phyloP scores from a whole-genome alignment of 2,329 filamentous ascomycete genomes.

The Scedosporium aurantiacum region DNA sequence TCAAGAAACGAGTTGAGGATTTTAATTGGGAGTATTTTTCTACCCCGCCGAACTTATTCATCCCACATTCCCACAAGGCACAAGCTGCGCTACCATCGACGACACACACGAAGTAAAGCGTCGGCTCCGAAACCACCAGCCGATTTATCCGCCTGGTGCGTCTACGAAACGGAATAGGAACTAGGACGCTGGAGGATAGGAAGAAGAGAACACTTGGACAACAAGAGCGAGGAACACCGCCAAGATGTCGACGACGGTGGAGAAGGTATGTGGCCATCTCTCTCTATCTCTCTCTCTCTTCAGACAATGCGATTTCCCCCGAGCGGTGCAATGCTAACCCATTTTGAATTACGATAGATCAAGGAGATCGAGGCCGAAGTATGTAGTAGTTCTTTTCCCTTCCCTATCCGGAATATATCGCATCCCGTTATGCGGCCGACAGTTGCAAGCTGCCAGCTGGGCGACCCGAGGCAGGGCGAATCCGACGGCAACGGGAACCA shows the following conservation, averaged over 20 bases:
- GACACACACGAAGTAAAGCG: constrained; percentile 2
- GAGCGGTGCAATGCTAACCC: constrained; percentile 20
- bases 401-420: not conserved
- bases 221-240: constrained; percentile 9
- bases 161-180: not conserved
- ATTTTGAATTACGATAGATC: constrained; percentile 48
- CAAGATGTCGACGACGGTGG: constrained; percentile 92
- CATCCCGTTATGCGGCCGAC: not conserved
- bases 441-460: not conserved
- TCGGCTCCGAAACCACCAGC: too few species aligned
- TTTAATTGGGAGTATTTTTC: not conserved
- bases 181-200: not conserved
- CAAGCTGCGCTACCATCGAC: constrained; percentile 15
- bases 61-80: constrained; percentile 13
- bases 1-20: not conserved
- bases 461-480: not conserved
- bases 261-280: constrained; percentile 56
- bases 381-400: constrained; percentile 24
- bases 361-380: constrained; percentile 95
- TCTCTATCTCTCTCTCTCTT: constrained; percentile 5
- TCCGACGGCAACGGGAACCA: not conserved
- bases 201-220: not conserved
- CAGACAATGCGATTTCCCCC: constrained; percentile 2
- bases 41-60: constrained; percentile 11
- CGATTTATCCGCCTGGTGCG: not conserved